Evolutionary conservation across 2,329 filamentous ascomycete species (phyloP), one percentile per base, ranked within the genome.

Genomic region (Gnomoniopsis smithogilvyi): DNA sequence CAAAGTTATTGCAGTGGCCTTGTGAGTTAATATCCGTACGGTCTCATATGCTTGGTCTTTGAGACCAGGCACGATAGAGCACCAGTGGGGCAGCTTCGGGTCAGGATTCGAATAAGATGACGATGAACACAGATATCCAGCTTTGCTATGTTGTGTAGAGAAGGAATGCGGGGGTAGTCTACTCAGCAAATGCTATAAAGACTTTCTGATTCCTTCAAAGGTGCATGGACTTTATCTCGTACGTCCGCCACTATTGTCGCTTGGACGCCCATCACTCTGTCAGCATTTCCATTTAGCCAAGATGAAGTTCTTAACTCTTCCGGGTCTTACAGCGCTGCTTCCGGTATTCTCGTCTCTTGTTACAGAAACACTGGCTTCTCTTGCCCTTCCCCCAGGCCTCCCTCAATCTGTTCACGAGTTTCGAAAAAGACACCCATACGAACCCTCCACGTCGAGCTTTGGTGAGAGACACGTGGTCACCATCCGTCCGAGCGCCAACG

Each of bases 401-500:
- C 73, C 74, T 3, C 68, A 72, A 46, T 73, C 69, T 21, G 59
- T 73, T 6, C 59, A 67, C 22, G 73, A 77, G 58, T 77, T 77
- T 64, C 66, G 74, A 11, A 66, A 66, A 47, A 74, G 72, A 61
- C 72, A 76, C 56, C 74, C 74, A 1, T 74, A 74, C 61, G 64
- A 65, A 59, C 60, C 65, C 6, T 65, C 64, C 11, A 59, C 55
- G 7, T 56, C 56, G 10, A 19, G 6, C 33, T 34, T 19, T 14
- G 45, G 34, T 33, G 54, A 56, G 33, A 68, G 74, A 33, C 68
- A 63, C 34, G 65, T 70, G 7, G 72, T 84, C 60, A 80, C 74
- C 2, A 83, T 85, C 54, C 76, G 82, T 7, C 65, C 79, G 1
- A 86, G 82, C 0, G 71, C 69, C 56, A 76, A 80, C 54, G 81